Base-by-base conservation (phyloP, 1,284 basidiomycete species). In the Boletellus dicymbophilus region DNA sequence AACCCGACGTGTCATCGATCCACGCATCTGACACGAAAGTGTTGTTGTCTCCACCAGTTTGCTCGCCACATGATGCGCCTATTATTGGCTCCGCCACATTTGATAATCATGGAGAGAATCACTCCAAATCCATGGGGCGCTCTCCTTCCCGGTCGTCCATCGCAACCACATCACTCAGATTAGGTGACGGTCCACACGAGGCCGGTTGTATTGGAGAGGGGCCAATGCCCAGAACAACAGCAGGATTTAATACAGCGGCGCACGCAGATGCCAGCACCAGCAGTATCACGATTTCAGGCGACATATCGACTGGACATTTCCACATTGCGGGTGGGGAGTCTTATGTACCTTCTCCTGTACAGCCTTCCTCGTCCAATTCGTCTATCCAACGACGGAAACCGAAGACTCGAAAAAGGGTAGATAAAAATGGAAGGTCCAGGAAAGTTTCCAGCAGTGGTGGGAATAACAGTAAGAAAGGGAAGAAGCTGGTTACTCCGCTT, bases 401-500 rank as follows among this genome's bases (percentile, higher is more conserved):
- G 15, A 54, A 53, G 44, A 12, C 41, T 34, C 54, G 50, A n/a
- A 58, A 43, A 38, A 55, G 55, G 6, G 51, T 51, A 21, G 49
- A 44, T 22, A 55, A 49, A 33, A 25, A 37, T 3, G 53, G 45
- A 30, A 48, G 28, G 22, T 15, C 23, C 3, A 52, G 44, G 46
- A 52, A 66, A 21, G 65, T 59, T 18, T 54, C 66, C 15, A 37
- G 47, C 9, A 57, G 40, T 9, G 20, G 54, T 31, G 40, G 58
- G 31, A 52, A 37, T 41, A 44, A 31, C 36, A 55, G 27, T 18
- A 59, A 59, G 52, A 60, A 59, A 49, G 31, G 15, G 15, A 70
- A 66, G 44, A 59, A 61, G 30, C 59, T 67, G 12, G 27, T 69
- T 15, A 69, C 63, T 3, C 74, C 75, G 6, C 56, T 68, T 1